phyloP scores from a whole-genome alignment of 495 filamentous ascomycete genomes.

The Friedmanniomyces simplex region DNA sequence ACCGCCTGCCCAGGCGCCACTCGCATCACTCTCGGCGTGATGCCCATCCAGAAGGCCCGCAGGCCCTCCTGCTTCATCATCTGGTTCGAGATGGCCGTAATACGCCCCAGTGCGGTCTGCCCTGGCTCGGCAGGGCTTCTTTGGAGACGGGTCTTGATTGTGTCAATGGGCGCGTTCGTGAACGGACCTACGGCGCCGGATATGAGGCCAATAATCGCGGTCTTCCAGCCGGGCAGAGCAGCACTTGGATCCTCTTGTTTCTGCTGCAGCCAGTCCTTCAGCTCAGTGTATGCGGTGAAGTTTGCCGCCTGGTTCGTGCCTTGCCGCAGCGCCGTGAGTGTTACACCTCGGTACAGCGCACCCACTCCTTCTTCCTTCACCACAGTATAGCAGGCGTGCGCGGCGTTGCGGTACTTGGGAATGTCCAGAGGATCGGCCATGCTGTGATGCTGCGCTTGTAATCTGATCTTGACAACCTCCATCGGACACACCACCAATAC shows the following conservation, averaged over 20 bases:
- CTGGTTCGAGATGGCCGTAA: slow-evolving; percentile 66
- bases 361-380: slow-evolving; percentile 80
- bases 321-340: slow-evolving; percentile 84
- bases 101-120: slow-evolving; percentile 65
- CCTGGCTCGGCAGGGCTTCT: slow-evolving; percentile 75
- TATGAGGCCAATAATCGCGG: slow-evolving; percentile 79
- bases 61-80: slow-evolving; percentile 97
- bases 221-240: slow-evolving; percentile 78
- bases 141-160: slow-evolving; percentile 95
- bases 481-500: slow-evolving; percentile 94
- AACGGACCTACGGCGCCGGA: slow-evolving; percentile 91
- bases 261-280: slow-evolving; percentile 66
- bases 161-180: slow-evolving; percentile 95
- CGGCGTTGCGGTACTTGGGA: slow-evolving; percentile 94
- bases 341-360: slow-evolving; percentile 84
- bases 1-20: slow-evolving; percentile 97
- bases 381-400: slow-evolving; percentile 89
- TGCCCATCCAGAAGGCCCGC: slow-evolving; percentile 96
- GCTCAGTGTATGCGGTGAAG: slow-evolving; percentile 95
- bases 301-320: slow-evolving; percentile 96
- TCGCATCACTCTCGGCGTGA: slow-evolving; percentile 94
- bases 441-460: slow-evolving; percentile 93
- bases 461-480: slow-evolving; percentile 97
- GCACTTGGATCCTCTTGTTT: slow-evolving; percentile 44
- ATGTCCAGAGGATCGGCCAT: slow-evolving; percentile 86